Percentiles rank a stretch among this genome's conserved stretches.
Conservation (phyloP, 768 basidiomycete species). For the Boletus sp. region DNA sequence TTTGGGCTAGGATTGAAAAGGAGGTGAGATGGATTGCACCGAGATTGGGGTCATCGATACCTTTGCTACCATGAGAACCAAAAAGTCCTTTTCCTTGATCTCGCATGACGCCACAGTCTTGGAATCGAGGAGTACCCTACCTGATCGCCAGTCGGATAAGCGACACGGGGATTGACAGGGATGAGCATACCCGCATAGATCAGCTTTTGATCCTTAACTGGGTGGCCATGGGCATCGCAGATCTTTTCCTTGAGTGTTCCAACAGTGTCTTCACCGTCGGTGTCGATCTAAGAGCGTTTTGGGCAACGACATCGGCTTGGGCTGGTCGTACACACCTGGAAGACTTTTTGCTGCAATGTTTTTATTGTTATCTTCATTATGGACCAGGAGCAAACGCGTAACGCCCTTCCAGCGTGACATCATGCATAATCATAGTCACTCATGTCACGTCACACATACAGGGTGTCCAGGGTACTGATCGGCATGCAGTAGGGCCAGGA, state of each 20-base stretch:
- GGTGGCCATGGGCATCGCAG: slow-evolving; percentile 66
- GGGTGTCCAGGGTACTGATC: slow-evolving; percentile 25
- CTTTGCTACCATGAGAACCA: slow-evolving; percentile 99
- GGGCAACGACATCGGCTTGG: not conserved
- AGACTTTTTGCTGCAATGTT: slow-evolving; percentile 91
- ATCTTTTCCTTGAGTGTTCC: slow-evolving; percentile 84
- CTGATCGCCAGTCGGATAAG: slow-evolving; percentile 38
- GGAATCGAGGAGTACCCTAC: slow-evolving; percentile 86
- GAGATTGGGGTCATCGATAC: slow-evolving; percentile 39
- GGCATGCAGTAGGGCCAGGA: slow-evolving; percentile 20
- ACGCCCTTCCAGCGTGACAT: slow-evolving; percentile 16
- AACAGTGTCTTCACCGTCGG: slow-evolving; percentile 72
- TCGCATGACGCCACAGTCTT: slow-evolving; percentile 85
- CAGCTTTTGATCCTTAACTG: slow-evolving; percentile 78
- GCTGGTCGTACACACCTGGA: slow-evolving; percentile 50
- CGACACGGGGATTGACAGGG: slow-evolving; percentile 3
- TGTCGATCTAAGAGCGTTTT: slow-evolving; percentile 56
- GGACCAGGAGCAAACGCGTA: slow-evolving; percentile 21
- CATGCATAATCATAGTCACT: slow-evolving; percentile 22
- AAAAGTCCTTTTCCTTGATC: slow-evolving; percentile 98
- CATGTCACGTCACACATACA: slow-evolving; percentile 14
- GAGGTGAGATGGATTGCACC: slow-evolving; percentile 1
- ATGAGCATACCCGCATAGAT: slow-evolving; percentile 79
- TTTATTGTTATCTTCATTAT: slow-evolving; percentile 93
- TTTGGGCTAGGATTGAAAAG: slow-evolving; percentile 46